Base-by-base conservation (phyloP, 805 yeast genomes). In the Yamadazyma sp. region DNA sequence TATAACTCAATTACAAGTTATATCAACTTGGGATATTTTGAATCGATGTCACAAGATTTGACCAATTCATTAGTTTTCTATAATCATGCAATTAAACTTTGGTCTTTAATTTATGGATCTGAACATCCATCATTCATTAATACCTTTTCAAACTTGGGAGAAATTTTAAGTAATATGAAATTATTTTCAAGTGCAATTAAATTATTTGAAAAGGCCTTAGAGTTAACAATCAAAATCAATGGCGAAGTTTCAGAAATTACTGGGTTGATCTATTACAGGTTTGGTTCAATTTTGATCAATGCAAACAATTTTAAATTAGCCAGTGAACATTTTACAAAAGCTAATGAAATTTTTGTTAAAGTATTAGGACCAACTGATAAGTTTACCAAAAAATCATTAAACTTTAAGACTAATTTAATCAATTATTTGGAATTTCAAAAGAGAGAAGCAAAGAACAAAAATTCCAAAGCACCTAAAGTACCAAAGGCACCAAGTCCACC, bases 1-100 rank as follows among this genome's bases (percentile, higher is more conserved):
- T 76, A 75, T 50, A 91, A 87, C 44, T 75, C 89, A 17, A 58
- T 86, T 24, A 73, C 86, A 45, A 68, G 86, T 26, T 76, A 82
- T 55, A 70, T 80, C 48, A 87, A 86, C 59, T 64, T 89, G 46
- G 94, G 93, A 1, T 74, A 70, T 51, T 72, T 75, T 50, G 96
- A 89, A 58, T 64, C 78, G 26, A 62, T 75, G 7, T 74, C 76
- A 45, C 76, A 76, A 23, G 76, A 78, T 47, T 62, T 75, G 25
- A 60, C 68, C 22, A 80, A 82, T 44, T 75, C 91, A 1, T 65
- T 88, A 45, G 70, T 76, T 43, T 61, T 83, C 39, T 76, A 78
- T 55, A 59, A 68, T 38, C 78, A 82, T 53, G 77, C 86, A 5
- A 57, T 83, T 30, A 60, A 70, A 26, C 67, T 75, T 34, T 77